phyloP scores from a whole-genome alignment of 2,329 filamentous ascomycete genomes.

The Epichloe bromicola region DNA sequence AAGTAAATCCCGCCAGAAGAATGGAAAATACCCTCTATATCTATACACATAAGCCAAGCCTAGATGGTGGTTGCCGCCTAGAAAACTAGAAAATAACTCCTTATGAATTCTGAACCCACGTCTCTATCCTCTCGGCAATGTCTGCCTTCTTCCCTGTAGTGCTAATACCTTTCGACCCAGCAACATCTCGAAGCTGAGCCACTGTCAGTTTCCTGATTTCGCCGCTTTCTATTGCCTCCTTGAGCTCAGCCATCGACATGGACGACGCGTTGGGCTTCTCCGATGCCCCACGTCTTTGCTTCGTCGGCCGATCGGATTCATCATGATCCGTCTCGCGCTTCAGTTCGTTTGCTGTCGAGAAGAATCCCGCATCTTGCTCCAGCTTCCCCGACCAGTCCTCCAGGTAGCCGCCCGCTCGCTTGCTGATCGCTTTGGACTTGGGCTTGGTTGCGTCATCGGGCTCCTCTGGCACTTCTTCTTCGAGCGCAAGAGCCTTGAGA shows the following conservation, averaged over 20 bases:
- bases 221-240: slow-evolving; percentile 29
- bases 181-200: slow-evolving; percentile 35
- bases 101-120: slow-evolving; percentile 35
- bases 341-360: slow-evolving; percentile 26
- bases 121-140: slow-evolving; percentile 40
- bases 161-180: slow-evolving; percentile 34
- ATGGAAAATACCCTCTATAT: too few species aligned
- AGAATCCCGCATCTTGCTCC: slow-evolving; percentile 35
- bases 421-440: slow-evolving; percentile 77
- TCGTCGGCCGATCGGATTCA: slow-evolving; percentile 27
- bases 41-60: neutral
- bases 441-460: slow-evolving; percentile 68
- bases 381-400: slow-evolving; percentile 63
- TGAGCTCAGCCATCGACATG: slow-evolving; percentile 34
- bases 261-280: slow-evolving; percentile 21
- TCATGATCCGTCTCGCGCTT: slow-evolving; percentile 41
- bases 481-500: slow-evolving; percentile 77
- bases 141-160: slow-evolving; percentile 40
- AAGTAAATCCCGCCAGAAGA: neutral
- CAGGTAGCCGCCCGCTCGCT: slow-evolving; percentile 69
- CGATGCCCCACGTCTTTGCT: slow-evolving; percentile 28
- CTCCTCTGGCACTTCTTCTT: slow-evolving; percentile 75
- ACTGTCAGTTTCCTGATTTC: slow-evolving; percentile 42
- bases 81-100: neutral
- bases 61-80: too few species aligned